phyloP scores from a whole-genome alignment of 1,139 yeast genomes.

The Geotrichum cucujoidarum region DNA sequence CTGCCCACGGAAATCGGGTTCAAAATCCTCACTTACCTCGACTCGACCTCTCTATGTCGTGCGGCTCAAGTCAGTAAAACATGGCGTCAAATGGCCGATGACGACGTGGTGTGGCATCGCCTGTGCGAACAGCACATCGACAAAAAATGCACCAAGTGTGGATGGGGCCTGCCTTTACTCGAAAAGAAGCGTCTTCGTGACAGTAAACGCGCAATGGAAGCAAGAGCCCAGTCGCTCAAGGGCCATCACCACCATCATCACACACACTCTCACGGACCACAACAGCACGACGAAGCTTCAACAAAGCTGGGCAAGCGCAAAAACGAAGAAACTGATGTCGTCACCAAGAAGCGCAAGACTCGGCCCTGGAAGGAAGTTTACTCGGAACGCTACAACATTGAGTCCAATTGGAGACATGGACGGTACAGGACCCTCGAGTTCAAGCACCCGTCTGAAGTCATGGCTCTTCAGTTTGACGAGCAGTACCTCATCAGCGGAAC shows the following conservation, averaged over 20 bases:
- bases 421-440: conserved; percentile 59
- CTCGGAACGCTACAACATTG: conserved; percentile 83
- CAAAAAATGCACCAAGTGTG: conserved; percentile 94
- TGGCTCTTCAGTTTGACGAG: conserved; percentile 77
- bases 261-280: no score
- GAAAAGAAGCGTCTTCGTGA: conserved; percentile 39
- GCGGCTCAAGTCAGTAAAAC: conserved; percentile 87
- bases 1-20: conserved; percentile 82
- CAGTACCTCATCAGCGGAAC: conserved; percentile 84
- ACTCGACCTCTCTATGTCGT: conserved; percentile 83
- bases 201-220: conserved; percentile 32
- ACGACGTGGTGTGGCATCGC: conserved; percentile 95
- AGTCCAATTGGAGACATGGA: conserved; percentile 92
- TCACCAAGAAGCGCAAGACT: not conserved
- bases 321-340: not conserved
- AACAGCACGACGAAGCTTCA: not conserved
- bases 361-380: conserved; percentile 97
- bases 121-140: conserved; percentile 98
- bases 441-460: conserved; percentile 70
- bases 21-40: conserved; percentile 80
- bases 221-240: conserved; percentile 21
- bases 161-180: conserved; percentile 96
- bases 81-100: conserved; percentile 90
- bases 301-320: not conserved
- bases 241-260: no score